Base-by-base conservation (phyloP, 1,139 yeast genomes). In the Candida albicans region DNA sequence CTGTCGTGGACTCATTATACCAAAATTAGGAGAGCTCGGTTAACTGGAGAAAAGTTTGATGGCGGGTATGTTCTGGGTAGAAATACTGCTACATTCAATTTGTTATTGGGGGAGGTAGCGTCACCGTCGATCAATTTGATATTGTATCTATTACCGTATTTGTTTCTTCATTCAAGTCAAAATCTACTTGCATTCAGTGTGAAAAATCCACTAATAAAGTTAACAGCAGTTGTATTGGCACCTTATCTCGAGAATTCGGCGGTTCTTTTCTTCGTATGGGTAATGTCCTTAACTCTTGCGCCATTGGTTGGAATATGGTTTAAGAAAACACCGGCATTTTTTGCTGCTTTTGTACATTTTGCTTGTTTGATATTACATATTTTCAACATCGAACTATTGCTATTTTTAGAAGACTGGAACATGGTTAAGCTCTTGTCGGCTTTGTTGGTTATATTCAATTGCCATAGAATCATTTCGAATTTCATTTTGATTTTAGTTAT, bases 371-470 rank as follows among this genome's bases (percentile, higher is more conserved):
- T 84, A 1, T 58, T 74, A 10, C 81, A 84, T 50, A 50, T 85
- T 14, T 44, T 77, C 0, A 69, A 71, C 41, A 79, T 88, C 59
- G 88, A 85, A 52, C 52, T 81, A 0, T 68, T 86, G 41, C 78
- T 86, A 70, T 65, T 81, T 40, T 59, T 83, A 31, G 90, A 88
- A 58, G 75, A 82, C 1, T 84, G 84, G 79, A 78, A 74, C 54
- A 73, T 82, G 45, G 62, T 80, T 0, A 64, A 84, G 43, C 67
- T 88, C 0, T 53, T 87, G 11, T 68, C 82, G 13, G 82, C 87
- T 2, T 54, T 83, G 11, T 70, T 84, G 10, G 72, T 84, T n/a
- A 64, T 80, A 1, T 59, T 82, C 8, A 71, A 74, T 40, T 53
- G 82, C 12, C 93, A 87, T 48, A 68, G 79, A 14, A 35, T 56